Evolutionary conservation across 805 yeast genomes (phyloP), one percentile per base, ranked within the genome.

Genomic region (Nakazawaea ishiwadae): DNA sequence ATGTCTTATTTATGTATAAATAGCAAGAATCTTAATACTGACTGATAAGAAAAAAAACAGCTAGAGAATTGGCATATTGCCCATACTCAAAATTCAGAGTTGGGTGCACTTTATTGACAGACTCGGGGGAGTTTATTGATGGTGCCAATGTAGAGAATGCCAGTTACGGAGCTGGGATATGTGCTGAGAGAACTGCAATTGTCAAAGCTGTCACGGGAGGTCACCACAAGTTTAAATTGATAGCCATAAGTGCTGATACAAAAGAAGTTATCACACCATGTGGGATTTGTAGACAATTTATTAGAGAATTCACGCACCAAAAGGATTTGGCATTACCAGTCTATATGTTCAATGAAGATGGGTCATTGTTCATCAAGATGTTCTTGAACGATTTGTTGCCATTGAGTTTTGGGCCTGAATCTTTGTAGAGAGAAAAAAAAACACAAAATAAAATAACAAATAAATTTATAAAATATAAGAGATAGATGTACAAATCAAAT

Each of bases 111-210:
- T 52, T 91, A 1, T 54, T 86, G 18, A 69, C 87, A 1, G 58
- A 55, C 0, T 55, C 65, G 7, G 84, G 77, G 2, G 63, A 63
- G 15, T 66, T 56, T 32, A 62, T 82, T 18, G 54, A 62, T 10
- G 99, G 98, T 4, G 95, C 95, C 31, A 91, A 91, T 51, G 79
- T 93, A 20, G 99, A 91, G 58, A 93, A 91, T 58, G 98, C 97
- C 3, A 79, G 93, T 37, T 90, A 85, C 55, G 95, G 77, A 1
- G 90, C 78, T 2, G 71, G 79, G 1, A 75, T 83, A 18, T 84
- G 95, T 57, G 95, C 95, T 0, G 95, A 84, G 53, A 64, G 89
- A 31, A 71, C 83, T 1, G 80, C 91, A 0, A 66, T 81, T 2
- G 69, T 72, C 10, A 70, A 72, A 31, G 83, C 85, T 0, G 70